Conservation (phyloP, 1,284 basidiomycete species). For the Tylopilus sp. region DNA sequence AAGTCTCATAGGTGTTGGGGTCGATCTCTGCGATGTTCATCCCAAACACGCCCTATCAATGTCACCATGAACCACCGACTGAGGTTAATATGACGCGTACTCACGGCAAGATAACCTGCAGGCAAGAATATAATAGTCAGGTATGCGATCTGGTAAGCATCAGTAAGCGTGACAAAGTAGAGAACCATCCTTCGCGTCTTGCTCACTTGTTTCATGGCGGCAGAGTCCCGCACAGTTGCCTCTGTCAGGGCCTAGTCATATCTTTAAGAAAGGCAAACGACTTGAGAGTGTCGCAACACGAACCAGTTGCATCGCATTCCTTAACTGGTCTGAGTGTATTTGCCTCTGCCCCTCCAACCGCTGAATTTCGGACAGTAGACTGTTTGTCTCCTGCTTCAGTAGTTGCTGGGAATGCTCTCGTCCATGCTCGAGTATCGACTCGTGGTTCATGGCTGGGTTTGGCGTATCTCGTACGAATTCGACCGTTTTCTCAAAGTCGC, state of each 20-base stretch:
- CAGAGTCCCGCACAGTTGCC: slow-evolving; percentile 45
- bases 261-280: slow-evolving; percentile 1
- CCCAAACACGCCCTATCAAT: slow-evolving; percentile 33
- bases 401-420: slow-evolving; percentile 23
- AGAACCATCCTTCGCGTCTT: too few species aligned
- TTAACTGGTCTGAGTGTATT: slow-evolving; percentile 44
- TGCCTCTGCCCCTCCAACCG: slow-evolving; percentile 43
- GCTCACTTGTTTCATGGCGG: slow-evolving; percentile 46
- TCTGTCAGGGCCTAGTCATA: slow-evolving; percentile 43
- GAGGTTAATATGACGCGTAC: slow-evolving; percentile 16
- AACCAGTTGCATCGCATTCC: slow-evolving; percentile 51
- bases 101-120: slow-evolving; percentile 36
- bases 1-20: slow-evolving; percentile 28
- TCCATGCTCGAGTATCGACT: slow-evolving; percentile 15
- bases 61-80: slow-evolving; percentile 1
- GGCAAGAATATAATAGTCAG: slow-evolving; percentile 34
- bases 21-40: slow-evolving; percentile 44
- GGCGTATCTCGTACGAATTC: slow-evolving; percentile 43
- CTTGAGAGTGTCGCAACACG: slow-evolving; percentile 1
- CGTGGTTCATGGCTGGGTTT: slow-evolving; percentile 40
- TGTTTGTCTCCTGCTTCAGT: slow-evolving; percentile 42
- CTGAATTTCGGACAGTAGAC: slow-evolving; percentile 43
- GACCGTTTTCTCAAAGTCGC: slow-evolving; percentile 51
- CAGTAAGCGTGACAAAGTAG: too few species aligned
- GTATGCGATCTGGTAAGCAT: slow-evolving; percentile 26